A percentile compares a stretch with the other conserved stretches of the same genome.
These are phyloP conservation scores for Tolypocladium endophyticum DNA, from an alignment of 2,329 filamentous ascomycete genomes.

Conservation along the genomic window DNA sequence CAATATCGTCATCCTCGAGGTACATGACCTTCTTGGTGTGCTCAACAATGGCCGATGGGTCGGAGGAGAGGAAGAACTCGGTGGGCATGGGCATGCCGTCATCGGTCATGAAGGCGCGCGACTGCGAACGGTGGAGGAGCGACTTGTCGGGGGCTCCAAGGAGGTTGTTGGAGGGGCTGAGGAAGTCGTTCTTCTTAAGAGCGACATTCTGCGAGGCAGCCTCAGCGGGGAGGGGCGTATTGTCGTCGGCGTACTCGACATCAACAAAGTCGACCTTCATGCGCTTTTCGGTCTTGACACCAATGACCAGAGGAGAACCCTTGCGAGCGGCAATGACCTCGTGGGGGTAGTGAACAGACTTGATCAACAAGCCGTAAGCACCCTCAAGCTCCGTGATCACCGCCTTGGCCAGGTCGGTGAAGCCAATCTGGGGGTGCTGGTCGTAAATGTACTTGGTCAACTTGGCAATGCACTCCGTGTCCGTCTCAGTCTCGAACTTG, in stretches of 20 bases:
- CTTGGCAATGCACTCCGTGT: constrained; percentile 99
- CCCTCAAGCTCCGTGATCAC: constrained; percentile 98
- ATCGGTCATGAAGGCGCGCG: constrained; percentile 96
- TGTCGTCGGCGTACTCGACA: constrained; percentile 90
- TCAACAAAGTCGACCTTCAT: constrained; percentile 99
- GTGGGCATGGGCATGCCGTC: constrained; percentile 96
- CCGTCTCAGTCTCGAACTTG: constrained; percentile 97
- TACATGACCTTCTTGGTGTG: constrained; percentile 99
- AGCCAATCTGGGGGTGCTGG: constrained; percentile 85
- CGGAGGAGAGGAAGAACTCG: constrained; percentile 98
- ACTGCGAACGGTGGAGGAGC: constrained; percentile 95
- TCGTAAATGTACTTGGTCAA: constrained; percentile 97
- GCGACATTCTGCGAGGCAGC: constrained; percentile 92
- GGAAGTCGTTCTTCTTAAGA: constrained; percentile 76
- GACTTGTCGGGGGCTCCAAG: constrained; percentile 94
- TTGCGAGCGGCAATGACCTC: constrained; percentile 97
- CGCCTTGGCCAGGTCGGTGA: constrained; percentile 92
- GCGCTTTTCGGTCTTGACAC: constrained; percentile 92
- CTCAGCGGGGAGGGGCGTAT: constrained; percentile 76
- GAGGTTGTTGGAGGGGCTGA: constrained; percentile 50
- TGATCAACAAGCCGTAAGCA: constrained; percentile 92
- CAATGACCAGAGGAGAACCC: constrained; percentile 93
- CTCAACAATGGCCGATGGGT: constrained; percentile 96
- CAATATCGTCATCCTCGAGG: constrained; percentile 98
- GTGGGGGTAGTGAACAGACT: constrained; percentile 96